Percentiles rank a stretch among this genome's conserved stretches.
Conservation (phyloP, 441 rosid genomes). For the Populus hybrid region DNA sequence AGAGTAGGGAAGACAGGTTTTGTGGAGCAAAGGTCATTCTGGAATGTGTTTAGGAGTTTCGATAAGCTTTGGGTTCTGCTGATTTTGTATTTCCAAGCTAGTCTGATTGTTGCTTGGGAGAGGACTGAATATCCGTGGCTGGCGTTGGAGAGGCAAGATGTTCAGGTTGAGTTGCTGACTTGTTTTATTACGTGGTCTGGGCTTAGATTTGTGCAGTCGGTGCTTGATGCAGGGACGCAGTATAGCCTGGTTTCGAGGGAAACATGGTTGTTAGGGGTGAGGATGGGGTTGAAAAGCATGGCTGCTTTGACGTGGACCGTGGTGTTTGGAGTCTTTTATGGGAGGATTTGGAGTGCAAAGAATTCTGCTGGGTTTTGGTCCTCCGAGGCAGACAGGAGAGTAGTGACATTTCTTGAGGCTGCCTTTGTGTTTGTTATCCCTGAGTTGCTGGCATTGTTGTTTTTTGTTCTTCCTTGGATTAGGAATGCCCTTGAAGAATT, state of each 20-base stretch:
- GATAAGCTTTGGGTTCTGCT: constrained; percentile 90
- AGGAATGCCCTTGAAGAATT: constrained; percentile 72
- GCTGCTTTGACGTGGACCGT: constrained; percentile 67
- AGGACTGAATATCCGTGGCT: constrained; percentile 51
- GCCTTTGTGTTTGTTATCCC: constrained; percentile 60
- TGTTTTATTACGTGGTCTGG: constrained; percentile 85
- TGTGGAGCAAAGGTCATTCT: constrained; percentile 91
- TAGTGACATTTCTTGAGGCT: constrained; percentile 54
- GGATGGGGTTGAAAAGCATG: constrained; percentile 71
- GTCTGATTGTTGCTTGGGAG: constrained; percentile 81
- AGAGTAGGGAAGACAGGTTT: constrained; percentile 89
- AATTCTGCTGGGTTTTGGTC: constrained; percentile 52
- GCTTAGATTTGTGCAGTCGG: constrained; percentile 70
- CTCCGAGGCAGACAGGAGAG: constrained; percentile 36
- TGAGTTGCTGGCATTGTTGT: constrained; percentile 57
- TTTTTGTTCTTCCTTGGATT: constrained; percentile 85
- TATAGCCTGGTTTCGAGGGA: constrained; percentile 64
- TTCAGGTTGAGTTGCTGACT: constrained; percentile 65
- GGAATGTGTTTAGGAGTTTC: constrained; percentile 78
- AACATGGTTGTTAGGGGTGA: constrained; percentile 52
- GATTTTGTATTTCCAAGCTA: constrained; percentile 73
- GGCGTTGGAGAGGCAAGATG: constrained; percentile 44
- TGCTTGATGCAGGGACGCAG: constrained; percentile 72
- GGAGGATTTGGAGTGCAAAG: constrained; percentile 68
- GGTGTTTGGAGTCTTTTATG: constrained; percentile 62